Base-by-base conservation (phyloP, 73 alveolate genomes). In the Paraurostyla sp. region DNA sequence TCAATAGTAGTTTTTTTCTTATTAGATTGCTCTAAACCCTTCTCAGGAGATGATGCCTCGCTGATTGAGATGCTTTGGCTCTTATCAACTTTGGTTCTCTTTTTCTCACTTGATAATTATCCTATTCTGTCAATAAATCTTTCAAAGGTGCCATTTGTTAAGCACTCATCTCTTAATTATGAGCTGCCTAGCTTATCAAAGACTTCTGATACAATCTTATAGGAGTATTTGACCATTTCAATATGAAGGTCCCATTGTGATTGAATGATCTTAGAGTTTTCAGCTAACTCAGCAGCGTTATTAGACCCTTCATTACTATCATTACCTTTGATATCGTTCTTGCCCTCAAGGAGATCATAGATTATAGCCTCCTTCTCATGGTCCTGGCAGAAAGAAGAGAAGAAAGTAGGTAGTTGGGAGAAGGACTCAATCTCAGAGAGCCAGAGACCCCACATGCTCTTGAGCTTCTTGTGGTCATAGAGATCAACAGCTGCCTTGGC, bases 381-480 rank as follows among this genome's bases (percentile, higher is more conserved):
- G 42, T 95, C 94, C 59, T 87, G 43, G 33, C 86, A 49, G 89
- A 89, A 89, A 40, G 40, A 46, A 11, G 89, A 48, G 89, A 95
- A 95, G 94, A 92, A 95, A 48, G 78, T 30, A 6, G 98, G 98
- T 33, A 95, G 85, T 29, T 87, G 38, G 76, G 88, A 63, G 86
- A 94, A 94, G 50, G 93, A 75, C 85, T 89, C 88, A 38, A 94
- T 83, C 63, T 94, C 98, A 18, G 48, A 49, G 11, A 94, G 92
- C 92, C 94, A 94, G n/a, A 81, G 80, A 32, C 57, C 86, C 98
- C 98, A 94, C 60, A 86, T 82, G 15, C 48, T 83, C n/a, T 91
- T 81, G 36, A 92, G 85, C 75, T 94, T 92, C 63, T 75, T 43
- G 71, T 80, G 88, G 25, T 80, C 59, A 94, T 94, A 94, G 4